Evolutionary conservation across 768 basidiomycete species (phyloP), one percentile per base, ranked within the genome.

Genomic region (Tricholoma matsutake): DNA sequence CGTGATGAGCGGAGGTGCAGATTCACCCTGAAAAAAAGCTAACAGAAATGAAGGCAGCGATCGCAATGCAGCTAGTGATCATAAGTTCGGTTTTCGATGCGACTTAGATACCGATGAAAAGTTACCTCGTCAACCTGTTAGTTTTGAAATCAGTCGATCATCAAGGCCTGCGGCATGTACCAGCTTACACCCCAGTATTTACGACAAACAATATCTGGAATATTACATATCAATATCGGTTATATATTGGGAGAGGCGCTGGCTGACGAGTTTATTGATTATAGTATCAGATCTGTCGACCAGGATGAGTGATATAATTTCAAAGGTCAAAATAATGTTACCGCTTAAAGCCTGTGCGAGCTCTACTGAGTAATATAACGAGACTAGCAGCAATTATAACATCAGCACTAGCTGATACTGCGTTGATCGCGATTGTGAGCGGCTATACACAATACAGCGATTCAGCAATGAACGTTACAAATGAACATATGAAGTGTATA

Each of bases 261-360:
- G 6, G 18, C 39, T 57, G 8, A 57, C 56, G 28, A 57, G 28
- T 29, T 29, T 9, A 59, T 74, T 83, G 61, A 86, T 81, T 69
- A 85, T 76, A 0, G 73, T 78, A 62, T 85, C 83, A 7, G 81
- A 79, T 58, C 81, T 77, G 31, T 56, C 13, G n/a, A 16, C 28
- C 25, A 29, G 4, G 3, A 10, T 43, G n/a, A 6, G 16, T n/a
- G n/a, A n/a, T n/a, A n/a, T n/a, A n/a, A n/a, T n/a, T n/a, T n/a
- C n/a, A n/a, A n/a, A n/a, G n/a, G n/a, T n/a, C n/a, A n/a, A 9
- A 37, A 57, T 8, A 37, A 45, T 18, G 14, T 18, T 28, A 77
- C 83, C 71, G 80, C 54, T 73, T 76, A 69, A 84, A 85, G 1
- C 83, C 83, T 6, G 84, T 84, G 11, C 83, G 76, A 0, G 82